phyloP scores from a whole-genome alignment of 2,329 filamentous ascomycete genomes.

The Dothistroma septosporum region DNA sequence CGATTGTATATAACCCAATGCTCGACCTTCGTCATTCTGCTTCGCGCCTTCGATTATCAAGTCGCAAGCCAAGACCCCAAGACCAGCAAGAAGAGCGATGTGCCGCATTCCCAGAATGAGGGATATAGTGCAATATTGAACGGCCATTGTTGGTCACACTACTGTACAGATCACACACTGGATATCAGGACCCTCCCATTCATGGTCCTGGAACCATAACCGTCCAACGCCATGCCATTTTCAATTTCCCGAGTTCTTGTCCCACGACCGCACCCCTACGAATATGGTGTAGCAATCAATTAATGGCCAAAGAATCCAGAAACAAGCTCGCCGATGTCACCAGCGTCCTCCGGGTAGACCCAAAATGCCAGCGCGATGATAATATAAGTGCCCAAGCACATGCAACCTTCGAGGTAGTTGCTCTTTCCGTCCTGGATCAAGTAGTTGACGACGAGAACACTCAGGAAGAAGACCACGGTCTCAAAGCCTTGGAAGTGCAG shows the following conservation, averaged over 20 bases:
- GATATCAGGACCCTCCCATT: not conserved
- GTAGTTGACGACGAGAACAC: constrained; percentile 82
- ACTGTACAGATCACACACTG: not conserved
- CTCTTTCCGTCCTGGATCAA: constrained; percentile 78
- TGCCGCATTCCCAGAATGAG: not conserved
- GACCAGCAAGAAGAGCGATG: not conserved
- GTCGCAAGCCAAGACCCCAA: not conserved
- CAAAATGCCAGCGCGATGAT: constrained; percentile 59
- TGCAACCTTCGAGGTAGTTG: constrained; percentile 79
- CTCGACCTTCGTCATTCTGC: not conserved
- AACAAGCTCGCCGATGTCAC: constrained; percentile 19
- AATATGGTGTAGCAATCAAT: not conserved
- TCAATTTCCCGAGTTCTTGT: not conserved
- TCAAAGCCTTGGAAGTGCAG: constrained; percentile 86
- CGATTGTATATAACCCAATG: not conserved
- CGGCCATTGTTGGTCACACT: not conserved
- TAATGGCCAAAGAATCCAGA: constrained; percentile 18
- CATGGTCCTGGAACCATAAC: not conserved
- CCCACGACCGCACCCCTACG: not conserved
- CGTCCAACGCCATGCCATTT: not conserved
- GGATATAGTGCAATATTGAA: not conserved
- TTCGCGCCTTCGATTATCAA: not conserved
- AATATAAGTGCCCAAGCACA: constrained; percentile 53
- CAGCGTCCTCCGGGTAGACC: constrained; percentile 48
- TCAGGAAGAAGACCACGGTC: constrained; percentile 80